Base-by-base conservation (phyloP, 2,329 filamentous ascomycete genomes). In the Colletotrichum viniferum region DNA sequence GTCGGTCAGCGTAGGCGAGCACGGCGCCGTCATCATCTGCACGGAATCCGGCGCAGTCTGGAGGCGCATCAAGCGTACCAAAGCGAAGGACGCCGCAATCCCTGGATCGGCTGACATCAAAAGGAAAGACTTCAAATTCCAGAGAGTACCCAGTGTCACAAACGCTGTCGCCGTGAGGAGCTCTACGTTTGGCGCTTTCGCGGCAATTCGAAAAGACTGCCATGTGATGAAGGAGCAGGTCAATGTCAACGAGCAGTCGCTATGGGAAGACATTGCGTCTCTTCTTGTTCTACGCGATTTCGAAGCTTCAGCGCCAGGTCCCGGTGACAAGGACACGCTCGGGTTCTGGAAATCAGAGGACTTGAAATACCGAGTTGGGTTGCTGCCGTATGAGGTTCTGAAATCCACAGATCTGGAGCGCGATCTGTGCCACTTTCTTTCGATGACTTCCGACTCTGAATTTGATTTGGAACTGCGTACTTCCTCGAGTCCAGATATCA, bases 11-110 rank as follows among this genome's bases (percentile, higher is more conserved):
- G 93, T 98, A 4, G 95, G 96, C 48, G 96, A 98, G 82, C 94
- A 98, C 83, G 97, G 96, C 4, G 98, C 96, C 1, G 95, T 99
- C 78, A 97, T 99, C 71, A 92, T 99, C 77, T 96, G 95, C 78
- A 99, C 97, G 0, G 91, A 96, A 75, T 96, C 96, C 56, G 97
- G 97, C 4, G 96, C 95, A 63, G 96, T 98, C 0, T 99, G 96
- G 96, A 93, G 93, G 78, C 93, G 96, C 74, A 92, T 97, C 67
- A 95, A 95, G 81, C 91, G 97, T 76, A 89, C 91, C 30, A 98
- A 96, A 78, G 92, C 94, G 65, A 97, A 98, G 80, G 92, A 94
- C 78, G 88, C 91, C 24, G 86, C 87, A 2, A 84, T 84, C 24
- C 68, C 86, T 14, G 86, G 86, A 5, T 83, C 84, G 3, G 84